These are phyloP conservation scores for Casuarina equisetifolia DNA, from an alignment of 306 rosid genomes.

Conservation along the genomic window DNA sequence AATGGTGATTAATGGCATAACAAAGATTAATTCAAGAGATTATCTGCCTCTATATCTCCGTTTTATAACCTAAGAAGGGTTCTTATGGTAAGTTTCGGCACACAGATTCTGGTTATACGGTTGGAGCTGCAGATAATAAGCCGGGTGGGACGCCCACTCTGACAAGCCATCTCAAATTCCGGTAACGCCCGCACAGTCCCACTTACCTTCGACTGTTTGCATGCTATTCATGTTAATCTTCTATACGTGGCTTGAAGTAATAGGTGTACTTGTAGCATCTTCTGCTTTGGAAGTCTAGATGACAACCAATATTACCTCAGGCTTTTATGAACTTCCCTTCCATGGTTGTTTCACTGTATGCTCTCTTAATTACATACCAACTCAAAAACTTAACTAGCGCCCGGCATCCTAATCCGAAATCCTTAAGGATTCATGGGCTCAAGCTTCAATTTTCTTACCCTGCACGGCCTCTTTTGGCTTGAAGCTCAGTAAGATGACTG, in stretches of 20 bases:
- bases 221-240: background rate
- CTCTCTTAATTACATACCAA: background rate
- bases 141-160: background rate
- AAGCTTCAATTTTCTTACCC: background rate
- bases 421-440: background rate
- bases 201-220: background rate
- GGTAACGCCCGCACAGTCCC: background rate
- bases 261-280: background rate
- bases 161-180: background rate
- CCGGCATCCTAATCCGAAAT: background rate
- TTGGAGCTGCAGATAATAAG: too few species aligned
- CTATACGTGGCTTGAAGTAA: background rate
- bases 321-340: slow-evolving; percentile 8
- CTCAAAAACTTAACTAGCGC: background rate
- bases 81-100: background rate
- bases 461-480: background rate
- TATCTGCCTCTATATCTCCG: background rate
- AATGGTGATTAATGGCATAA: background rate
- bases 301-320: background rate
- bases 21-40: background rate
- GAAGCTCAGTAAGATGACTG: background rate
- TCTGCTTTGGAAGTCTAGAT: background rate
- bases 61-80: background rate
- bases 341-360: background rate
- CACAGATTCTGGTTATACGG: background rate